Base-by-base conservation (phyloP, 257 asterid genomes). In the Nicotiana benthamiana region DNA sequence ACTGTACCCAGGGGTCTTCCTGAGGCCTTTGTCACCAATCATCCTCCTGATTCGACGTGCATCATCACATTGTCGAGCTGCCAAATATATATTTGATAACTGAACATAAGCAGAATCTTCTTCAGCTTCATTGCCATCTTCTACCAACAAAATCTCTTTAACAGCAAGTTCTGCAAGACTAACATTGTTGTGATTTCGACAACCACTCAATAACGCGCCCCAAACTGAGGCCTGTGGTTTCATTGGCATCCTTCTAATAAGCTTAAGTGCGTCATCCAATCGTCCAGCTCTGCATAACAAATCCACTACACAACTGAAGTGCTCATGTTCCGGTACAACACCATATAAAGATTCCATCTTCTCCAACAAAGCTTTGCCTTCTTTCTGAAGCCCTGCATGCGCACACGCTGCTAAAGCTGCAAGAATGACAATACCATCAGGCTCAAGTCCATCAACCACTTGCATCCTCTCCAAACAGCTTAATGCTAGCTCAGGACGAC, bases 231-330 rank as follows among this genome's bases (percentile, higher is more conserved):
- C 87, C 51, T 32, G 53, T 3, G 90, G 87, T 68, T 83, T 85
- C 87, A 87, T 82, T 9, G 90, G 87, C 90, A 87, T 85, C 75
- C 56, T 77, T 75, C 79, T 70, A 60, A 85, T 87, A 9, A 87
- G 79, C 82, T 87, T 54, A 53, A 85, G 75, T 22, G 89, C 88
- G 1, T 83, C 89, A 9, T 80, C 64, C 56, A 87, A 80, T 75
- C 65, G 76, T 0, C 87, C 90, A 5, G 86, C 82, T 22, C 85
- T 67, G 72, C 87, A 80, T 77, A 85, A 53, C 83, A 85, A 85
- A 79, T 87, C 89, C 54, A 87, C 89, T 9, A 85, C 84, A 16
- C 90, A 87, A 9, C 90, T 87, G 11, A 85, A 87, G 57, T 85
- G 90, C 27, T 81, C 89, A 64, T 85, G 90, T 30, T 83, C 83